Conservation (phyloP, 2,329 filamentous ascomycete species). For the Cladophialophora bantiana region DNA sequence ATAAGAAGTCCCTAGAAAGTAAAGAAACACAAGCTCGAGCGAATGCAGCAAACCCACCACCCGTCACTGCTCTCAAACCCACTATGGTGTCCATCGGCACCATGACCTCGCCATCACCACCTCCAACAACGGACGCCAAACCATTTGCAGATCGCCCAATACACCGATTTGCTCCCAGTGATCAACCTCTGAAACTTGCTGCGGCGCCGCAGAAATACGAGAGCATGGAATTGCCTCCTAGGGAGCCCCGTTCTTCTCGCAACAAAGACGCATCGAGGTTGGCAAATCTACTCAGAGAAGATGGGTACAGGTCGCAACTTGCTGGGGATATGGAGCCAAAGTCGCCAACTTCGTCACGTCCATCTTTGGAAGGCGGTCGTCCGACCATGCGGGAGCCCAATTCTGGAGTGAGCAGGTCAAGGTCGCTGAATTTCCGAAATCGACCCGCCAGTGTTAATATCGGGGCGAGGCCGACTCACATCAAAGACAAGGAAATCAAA, state of each 20-base stretch:
- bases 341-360: constrained; percentile 65
- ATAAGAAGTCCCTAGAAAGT: constrained; percentile 34
- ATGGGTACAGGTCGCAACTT: constrained; percentile 36
- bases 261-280: constrained; percentile 46
- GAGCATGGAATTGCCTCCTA: constrained; percentile 14
- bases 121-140: constrained; percentile 46
- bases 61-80: constrained; percentile 56
- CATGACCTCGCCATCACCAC: constrained; percentile 70
- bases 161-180: constrained; percentile 59
- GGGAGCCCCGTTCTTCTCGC: constrained; percentile 28
- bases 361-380: constrained; percentile 75
- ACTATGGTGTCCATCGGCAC: constrained; percentile 75
- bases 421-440: constrained; percentile 69
- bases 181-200: constrained; percentile 48
- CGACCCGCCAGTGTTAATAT: constrained; percentile 84
- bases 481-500: constrained; percentile 73
- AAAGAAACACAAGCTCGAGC: constrained; percentile 26
- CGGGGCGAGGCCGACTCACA: constrained; percentile 80
- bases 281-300: constrained; percentile 43
- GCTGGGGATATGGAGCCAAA: constrained; percentile 49
- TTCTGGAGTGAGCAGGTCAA: constrained; percentile 64
- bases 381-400: constrained; percentile 68
- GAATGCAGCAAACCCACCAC: constrained; percentile 17
- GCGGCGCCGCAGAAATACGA: constrained; percentile 13
- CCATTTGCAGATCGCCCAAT: constrained; percentile 52